A percentile compares a stretch with the other conserved stretches of the same genome.
These are phyloP conservation scores for Clonostachys rhizophaga DNA, from an alignment of 2,329 filamentous ascomycete species.

Conservation along the genomic window DNA sequence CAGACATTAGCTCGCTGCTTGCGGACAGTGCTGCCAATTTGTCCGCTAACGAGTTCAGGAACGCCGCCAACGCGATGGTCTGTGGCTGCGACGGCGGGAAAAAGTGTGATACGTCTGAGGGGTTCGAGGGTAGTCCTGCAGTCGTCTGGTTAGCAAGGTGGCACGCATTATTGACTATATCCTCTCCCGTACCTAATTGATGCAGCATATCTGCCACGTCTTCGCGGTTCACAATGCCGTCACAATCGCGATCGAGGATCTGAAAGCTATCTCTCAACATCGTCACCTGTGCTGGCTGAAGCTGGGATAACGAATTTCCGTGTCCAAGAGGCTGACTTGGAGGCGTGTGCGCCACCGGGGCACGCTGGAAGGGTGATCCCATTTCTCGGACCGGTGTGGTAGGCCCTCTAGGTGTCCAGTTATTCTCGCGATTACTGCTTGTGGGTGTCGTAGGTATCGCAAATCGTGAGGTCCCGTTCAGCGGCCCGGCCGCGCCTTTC, in stretches of 20 bases:
- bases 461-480: conserved; percentile 19
- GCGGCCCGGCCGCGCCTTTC: conserved; percentile 23
- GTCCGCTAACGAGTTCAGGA: conserved; percentile 76
- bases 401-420: conserved; percentile 27
- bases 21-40: conserved; percentile 72
- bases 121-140: conserved; percentile 67
- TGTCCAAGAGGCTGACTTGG: conserved; percentile 29
- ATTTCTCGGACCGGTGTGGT: conserved; percentile 16
- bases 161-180: background rate
- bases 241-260: conserved; percentile 85
- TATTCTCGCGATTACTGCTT: conserved; percentile 24
- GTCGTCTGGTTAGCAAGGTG: conserved; percentile 3
- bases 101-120: conserved; percentile 71
- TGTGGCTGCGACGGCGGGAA: conserved; percentile 70
- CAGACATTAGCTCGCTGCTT: conserved; percentile 75
- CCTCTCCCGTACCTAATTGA: conserved; percentile 60
- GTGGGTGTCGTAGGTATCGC: conserved; percentile 35
- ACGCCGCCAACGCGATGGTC: conserved; percentile 78
- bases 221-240: conserved; percentile 75
- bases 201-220: conserved; percentile 85
- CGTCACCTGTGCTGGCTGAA: conserved; percentile 79
- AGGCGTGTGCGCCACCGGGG: conserved; percentile 15
- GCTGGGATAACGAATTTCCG: conserved; percentile 59
- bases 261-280: conserved; percentile 91
- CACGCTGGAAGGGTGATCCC: conserved; percentile 29